phyloP scores from a whole-genome alignment of 2,329 filamentous ascomycete genomes.

The Aureobasidium sp. region DNA sequence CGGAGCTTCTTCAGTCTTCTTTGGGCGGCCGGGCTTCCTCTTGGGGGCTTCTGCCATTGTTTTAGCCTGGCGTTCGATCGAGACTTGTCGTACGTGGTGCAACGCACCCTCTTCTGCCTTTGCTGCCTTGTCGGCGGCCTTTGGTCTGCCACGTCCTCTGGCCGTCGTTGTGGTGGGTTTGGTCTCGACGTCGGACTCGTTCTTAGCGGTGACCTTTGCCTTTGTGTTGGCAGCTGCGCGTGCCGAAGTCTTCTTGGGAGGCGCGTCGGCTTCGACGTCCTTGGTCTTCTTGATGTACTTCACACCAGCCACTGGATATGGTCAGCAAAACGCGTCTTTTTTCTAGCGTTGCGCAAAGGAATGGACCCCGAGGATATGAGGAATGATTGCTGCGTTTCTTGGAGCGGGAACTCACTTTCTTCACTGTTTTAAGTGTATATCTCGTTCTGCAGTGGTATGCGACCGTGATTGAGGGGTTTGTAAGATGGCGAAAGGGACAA shows the following conservation, averaged over 20 bases:
- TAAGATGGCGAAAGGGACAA: background rate
- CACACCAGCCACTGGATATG: conserved; percentile 21
- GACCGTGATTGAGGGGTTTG: background rate
- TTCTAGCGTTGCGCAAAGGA: background rate
- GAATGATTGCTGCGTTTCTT: conserved; percentile 2
- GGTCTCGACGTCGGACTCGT: conserved; percentile 10
- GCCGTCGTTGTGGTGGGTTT: conserved; percentile 15
- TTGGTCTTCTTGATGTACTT: conserved; percentile 23
- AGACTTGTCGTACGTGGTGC: conserved; percentile 8
- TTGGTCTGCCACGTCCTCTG: conserved; percentile 14
- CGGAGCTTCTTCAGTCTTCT: conserved; percentile 14
- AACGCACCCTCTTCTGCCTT: conserved; percentile 14
- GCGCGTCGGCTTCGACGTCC: conserved; percentile 16
- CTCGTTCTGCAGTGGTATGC: background rate
- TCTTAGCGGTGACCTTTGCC: conserved; percentile 20
- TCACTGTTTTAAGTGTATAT: background rate
- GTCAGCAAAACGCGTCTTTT: conserved; percentile 2
- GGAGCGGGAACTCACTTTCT: background rate
- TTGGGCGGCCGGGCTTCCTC: conserved; percentile 9
- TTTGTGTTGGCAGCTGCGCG: conserved; percentile 21
- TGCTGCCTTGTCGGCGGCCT: conserved; percentile 13
- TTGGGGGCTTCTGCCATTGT: conserved; percentile 15
- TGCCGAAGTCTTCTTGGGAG: conserved; percentile 16
- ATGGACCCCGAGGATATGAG: background rate
- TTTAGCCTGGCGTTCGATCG: conserved; percentile 10